Conservation (phyloP, 2,329 filamentous ascomycete genomes). For the Fusarium sp. region DNA sequence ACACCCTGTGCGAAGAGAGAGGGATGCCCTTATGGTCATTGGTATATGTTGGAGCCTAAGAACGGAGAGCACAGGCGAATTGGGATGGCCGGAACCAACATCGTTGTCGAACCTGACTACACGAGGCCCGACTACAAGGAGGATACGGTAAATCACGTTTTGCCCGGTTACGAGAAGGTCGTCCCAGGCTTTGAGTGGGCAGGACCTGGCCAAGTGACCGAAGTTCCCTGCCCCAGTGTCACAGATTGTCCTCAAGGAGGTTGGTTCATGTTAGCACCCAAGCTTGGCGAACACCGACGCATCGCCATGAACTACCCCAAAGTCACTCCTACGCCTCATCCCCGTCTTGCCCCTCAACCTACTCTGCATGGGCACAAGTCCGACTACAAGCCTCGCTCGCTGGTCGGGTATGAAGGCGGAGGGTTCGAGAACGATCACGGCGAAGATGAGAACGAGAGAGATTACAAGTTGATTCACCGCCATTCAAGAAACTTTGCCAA, state of each 20-base stretch:
- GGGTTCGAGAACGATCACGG: neutral
- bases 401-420: neutral
- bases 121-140: neutral
- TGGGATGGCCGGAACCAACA: neutral
- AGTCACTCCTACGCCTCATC: neutral
- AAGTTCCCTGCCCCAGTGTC: slow-evolving; percentile 1
- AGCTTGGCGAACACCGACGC: neutral
- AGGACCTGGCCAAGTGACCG: neutral
- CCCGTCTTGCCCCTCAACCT: neutral
- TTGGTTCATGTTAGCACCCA: slow-evolving; percentile 4
- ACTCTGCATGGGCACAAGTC: neutral
- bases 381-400: neutral
- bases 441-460: neutral
- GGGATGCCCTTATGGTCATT: neutral
- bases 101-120: neutral
- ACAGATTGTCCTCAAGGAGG: neutral
- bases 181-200: slow-evolving; percentile 8
- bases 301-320: slow-evolving; percentile 6
- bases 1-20: neutral
- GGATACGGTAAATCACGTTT: neutral
- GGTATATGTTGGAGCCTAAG: slow-evolving; percentile 8
- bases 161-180: slow-evolving; percentile 9
- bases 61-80: slow-evolving; percentile 4
- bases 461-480: neutral
- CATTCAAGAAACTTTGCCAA: neutral